Base-by-base conservation (phyloP, 306 rosid genomes). In the Casuarina cunninghamiana region DNA sequence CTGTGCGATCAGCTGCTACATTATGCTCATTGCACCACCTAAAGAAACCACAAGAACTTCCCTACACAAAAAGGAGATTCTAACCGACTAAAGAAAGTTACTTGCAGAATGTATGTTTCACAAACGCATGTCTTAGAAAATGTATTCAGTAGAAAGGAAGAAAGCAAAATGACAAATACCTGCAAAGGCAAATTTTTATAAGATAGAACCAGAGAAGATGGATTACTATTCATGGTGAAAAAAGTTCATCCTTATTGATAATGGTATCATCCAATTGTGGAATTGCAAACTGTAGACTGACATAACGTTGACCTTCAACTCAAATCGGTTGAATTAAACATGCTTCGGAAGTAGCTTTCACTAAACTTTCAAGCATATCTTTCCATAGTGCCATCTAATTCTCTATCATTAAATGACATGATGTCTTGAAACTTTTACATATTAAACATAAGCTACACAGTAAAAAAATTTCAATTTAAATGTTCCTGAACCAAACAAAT, bases 11-110 rank as follows among this genome's bases (percentile, higher is more conserved):
- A 63, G 54, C 72, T 48, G 78, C 77, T 11, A 26, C 75, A 12
- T 61, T 38, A 38, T 53, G 82, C 77, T 88, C 92, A 54, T 75
- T 77, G 86, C 91, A 88, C 91, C 91, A 88, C 80, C 81, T 86
- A 83, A 88, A 88, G 82, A 83, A 88, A 69, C 88, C 85, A 19
- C 91, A 88, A 43, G 85, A 78, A 57, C 78, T 79, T 65, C 78
- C 89, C 89, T 86, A 41, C 55, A 39, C 21, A 54, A 2, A 45
- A 42, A 50, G 32, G 53, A 63, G 69, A 58, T 3, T 53, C 17
- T 43, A 42, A 53, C 69, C 62, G 3, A 60, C n/a, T 26, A 75
- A 32, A 41, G 15, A 49, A 63, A 26, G 21, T 13, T 62, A 19
- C n/a, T 12, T 35, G 62, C 12, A 26, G 32, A 26, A 26, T 26